Evolutionary conservation across 208 protist species (phyloP).

Genomic region (Leishmania tropica): DNA sequence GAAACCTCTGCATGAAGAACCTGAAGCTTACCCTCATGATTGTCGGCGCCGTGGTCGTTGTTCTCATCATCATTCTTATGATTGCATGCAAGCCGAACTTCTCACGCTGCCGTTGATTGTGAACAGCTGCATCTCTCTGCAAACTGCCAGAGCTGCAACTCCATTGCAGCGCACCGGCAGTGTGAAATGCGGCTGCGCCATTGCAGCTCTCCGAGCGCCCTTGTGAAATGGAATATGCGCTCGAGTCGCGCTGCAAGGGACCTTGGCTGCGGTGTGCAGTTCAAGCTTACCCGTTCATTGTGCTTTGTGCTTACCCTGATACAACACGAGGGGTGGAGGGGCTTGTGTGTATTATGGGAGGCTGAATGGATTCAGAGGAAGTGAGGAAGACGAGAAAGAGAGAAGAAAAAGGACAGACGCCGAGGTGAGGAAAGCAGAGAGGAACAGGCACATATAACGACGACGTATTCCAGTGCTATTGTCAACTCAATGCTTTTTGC

Average conservation of each 20-base stretch:
- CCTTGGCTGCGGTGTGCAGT: not conserved
- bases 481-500: not conserved
- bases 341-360: too few relatives aligned
- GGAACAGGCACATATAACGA: too few relatives aligned
- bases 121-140: not conserved
- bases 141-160: slow-evolving; percentile 8
- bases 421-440: too few relatives aligned
- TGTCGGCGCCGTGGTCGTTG: slow-evolving; percentile 51
- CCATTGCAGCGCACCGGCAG: not conserved
- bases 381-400: not conserved
- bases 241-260: not conserved
- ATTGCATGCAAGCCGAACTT: slow-evolving; percentile 91
- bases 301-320: not conserved
- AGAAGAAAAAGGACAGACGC: not conserved
- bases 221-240: not conserved
- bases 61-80: slow-evolving; percentile 87
- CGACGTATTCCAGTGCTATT: not conserved
- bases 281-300: not conserved
- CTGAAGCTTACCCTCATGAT: slow-evolving; percentile 91
- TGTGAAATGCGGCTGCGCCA: not conserved
- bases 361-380: not conserved
- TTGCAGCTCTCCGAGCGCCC: not conserved
- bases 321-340: not conserved
- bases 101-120: slow-evolving; percentile 53
- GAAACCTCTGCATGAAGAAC: slow-evolving; percentile 91